Percentiles rank a stretch among this genome's conserved stretches.
Conservation (phyloP, 2,329 filamentous ascomycete species). For the Colletotrichum aenigma region DNA sequence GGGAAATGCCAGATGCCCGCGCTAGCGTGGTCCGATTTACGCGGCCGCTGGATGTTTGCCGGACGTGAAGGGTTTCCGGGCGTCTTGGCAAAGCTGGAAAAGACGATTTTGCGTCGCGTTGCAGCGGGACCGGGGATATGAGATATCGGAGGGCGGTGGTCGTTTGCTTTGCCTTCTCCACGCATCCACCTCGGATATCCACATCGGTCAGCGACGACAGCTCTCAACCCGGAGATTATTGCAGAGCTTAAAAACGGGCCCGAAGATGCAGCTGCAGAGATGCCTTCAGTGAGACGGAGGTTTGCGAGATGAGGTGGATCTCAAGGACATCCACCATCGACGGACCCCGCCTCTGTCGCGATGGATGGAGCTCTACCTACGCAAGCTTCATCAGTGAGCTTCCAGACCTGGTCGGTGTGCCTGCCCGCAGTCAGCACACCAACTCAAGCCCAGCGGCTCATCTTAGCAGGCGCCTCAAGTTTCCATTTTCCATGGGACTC, state of each 20-base stretch:
- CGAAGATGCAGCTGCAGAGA: not conserved
- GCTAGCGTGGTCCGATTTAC: not conserved
- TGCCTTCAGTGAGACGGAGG: not conserved
- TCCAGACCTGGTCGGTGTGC: not conserved
- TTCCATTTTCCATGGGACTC: not conserved
- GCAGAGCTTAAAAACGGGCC: not conserved
- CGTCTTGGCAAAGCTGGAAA: not conserved
- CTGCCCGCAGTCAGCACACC: constrained; percentile 9
- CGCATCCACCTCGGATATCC: not conserved
- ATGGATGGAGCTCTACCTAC: not conserved
- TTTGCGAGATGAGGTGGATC: not conserved
- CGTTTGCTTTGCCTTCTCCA: not conserved
- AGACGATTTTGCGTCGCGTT: not conserved
- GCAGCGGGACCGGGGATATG: not conserved
- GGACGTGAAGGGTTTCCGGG: not conserved
- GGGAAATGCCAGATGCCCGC: not conserved
- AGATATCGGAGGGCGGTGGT: not conserved
- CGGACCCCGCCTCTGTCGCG: not conserved
- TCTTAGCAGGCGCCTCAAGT: not conserved
- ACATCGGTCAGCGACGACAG: not conserved
- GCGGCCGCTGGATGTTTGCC: not conserved
- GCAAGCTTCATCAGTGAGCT: not conserved
- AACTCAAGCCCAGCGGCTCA: constrained; percentile 1
- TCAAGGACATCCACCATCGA: not conserved
- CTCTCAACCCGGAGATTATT: not conserved